These are phyloP conservation scores for Trichothecium roseum DNA, from an alignment of 2,329 filamentous ascomycete genomes.

Conservation along the genomic window DNA sequence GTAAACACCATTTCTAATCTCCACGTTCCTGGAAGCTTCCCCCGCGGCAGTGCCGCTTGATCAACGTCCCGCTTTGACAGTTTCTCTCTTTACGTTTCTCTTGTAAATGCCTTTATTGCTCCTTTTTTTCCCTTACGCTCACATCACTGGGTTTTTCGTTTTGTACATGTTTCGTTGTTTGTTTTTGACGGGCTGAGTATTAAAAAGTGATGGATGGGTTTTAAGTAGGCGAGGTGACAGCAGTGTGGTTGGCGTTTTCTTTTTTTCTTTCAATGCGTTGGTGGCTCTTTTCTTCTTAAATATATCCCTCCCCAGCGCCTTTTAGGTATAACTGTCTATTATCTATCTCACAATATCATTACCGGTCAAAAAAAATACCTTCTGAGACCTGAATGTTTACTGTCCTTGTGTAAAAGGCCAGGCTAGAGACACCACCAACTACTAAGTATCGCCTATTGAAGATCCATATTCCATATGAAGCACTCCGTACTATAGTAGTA, in stretches of 20 bases:
- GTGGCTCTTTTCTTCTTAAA: background rate
- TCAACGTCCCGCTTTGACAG: conserved; percentile 5
- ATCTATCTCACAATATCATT: no score
- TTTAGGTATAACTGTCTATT: background rate
- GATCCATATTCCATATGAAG: no score
- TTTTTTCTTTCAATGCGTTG: no score
- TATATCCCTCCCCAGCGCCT: background rate
- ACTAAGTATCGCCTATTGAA: no score
- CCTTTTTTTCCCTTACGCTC: background rate
- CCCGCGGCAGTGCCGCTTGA: conserved; percentile 35
- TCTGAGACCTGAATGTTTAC: no score
- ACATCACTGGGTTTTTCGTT: conserved; percentile 1
- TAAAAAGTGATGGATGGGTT: background rate
- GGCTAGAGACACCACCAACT: no score
- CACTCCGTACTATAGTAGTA: no score
- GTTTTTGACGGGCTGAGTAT: no score
- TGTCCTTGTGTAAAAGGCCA: no score
- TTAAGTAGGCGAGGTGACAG: background rate
- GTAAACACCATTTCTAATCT: conserved; percentile 51
- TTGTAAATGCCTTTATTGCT: conserved; percentile 4
- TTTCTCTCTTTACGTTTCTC: conserved; percentile 6
- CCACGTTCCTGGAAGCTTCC: conserved; percentile 61
- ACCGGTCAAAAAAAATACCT: no score
- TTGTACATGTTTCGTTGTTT: no score
- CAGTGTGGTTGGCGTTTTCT: background rate